Evolutionary conservation across 192 early-diverging fungal species (phyloP).

Genomic region (Lunasporangiospora selenospora): DNA sequence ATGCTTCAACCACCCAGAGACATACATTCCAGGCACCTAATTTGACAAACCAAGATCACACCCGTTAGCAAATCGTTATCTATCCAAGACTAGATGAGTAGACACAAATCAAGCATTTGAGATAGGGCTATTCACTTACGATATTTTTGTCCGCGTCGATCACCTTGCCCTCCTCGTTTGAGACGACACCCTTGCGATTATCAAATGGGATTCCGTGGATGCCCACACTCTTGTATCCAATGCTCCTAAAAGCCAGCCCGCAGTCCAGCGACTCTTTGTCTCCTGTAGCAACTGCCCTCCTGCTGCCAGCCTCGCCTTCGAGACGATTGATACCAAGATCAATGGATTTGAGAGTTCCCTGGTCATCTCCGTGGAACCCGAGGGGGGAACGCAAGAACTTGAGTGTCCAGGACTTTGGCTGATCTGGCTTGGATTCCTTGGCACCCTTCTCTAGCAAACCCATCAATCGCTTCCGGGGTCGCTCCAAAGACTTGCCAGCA

Average conservation of each 20-base stretch:
- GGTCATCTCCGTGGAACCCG: constrained; percentile 50
- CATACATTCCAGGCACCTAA: constrained; percentile 79
- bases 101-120: too few relatives aligned
- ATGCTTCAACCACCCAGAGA: constrained; percentile 94
- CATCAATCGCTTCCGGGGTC: constrained; percentile 86
- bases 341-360: constrained; percentile 40
- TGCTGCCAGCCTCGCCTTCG: constrained; percentile 62
- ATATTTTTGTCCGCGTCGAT: constrained; percentile 48
- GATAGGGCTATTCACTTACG: too few relatives aligned
- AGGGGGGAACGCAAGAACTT: constrained; percentile 78
- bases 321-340: constrained; percentile 73
- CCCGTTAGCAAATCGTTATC: too few relatives aligned
- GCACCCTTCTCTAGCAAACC: constrained; percentile 74
- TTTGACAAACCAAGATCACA: too few relatives aligned
- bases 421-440: constrained; percentile 42
- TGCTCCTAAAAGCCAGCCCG: constrained; percentile 80
- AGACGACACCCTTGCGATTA: constrained; percentile 63
- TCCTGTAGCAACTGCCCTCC: constrained; percentile 67
- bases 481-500: constrained; percentile 47
- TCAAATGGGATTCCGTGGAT: constrained; percentile 85
- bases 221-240: constrained; percentile 85
- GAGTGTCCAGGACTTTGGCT: constrained; percentile 71
- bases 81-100: too few relatives aligned
- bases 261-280: constrained; percentile 61
- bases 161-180: constrained; percentile 84